Conservation (phyloP, 495 filamentous ascomycete species). For the Eremomyces bilateralis region DNA sequence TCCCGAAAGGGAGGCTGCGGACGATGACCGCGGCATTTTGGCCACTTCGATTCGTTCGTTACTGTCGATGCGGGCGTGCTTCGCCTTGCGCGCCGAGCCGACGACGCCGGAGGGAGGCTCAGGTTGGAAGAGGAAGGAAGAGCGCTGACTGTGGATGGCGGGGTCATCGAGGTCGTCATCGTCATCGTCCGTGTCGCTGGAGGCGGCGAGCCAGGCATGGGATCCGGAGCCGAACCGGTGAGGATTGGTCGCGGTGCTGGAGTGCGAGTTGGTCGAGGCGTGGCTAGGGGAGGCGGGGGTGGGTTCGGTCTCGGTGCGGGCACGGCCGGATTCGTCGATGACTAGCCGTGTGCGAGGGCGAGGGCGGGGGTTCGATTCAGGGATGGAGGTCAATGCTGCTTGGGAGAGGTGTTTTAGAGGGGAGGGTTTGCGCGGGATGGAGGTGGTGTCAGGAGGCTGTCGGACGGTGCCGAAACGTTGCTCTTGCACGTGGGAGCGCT, state of each 20-base stretch:
- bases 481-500: conserved; percentile 5
- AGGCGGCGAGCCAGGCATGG: background rate
- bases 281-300: conserved; percentile 6
- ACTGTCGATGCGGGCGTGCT: conserved; percentile 1
- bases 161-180: background rate
- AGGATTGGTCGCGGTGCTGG: background rate
- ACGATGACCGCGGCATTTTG: background rate
- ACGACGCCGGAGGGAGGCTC: background rate
- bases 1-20: background rate
- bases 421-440: conserved; percentile 9
- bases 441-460: conserved; percentile 1
- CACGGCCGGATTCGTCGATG: conserved; percentile 18
- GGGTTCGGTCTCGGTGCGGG: conserved; percentile 17
- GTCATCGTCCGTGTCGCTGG: background rate
- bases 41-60: background rate
- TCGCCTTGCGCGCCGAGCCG: background rate
- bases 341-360: conserved; percentile 15
- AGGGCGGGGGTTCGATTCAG: conserved; percentile 6
- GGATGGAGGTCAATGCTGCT: conserved; percentile 9
- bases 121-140: background rate
- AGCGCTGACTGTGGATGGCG: background rate
- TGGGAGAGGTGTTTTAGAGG: conserved; percentile 11
- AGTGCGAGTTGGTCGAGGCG: background rate
- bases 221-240: background rate
- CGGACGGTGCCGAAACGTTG: too few species aligned